phyloP scores from a whole-genome alignment of 2,329 filamentous ascomycete genomes.

The Fusarium xyrophilum region DNA sequence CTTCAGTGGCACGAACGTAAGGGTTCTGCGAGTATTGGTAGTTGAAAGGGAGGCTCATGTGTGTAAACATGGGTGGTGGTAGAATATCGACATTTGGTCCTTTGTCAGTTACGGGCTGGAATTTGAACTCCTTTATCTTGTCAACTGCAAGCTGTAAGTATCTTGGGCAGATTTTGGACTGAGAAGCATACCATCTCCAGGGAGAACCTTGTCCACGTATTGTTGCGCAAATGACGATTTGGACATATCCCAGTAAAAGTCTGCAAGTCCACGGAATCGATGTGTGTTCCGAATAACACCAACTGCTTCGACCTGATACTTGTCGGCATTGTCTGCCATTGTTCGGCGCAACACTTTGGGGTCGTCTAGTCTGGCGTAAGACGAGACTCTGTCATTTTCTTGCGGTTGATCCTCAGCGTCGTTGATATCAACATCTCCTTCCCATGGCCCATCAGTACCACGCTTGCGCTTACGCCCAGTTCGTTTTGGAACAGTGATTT shows the following conservation, averaged over 20 bases:
- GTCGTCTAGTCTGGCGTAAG: conserved; percentile 58
- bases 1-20: conserved; percentile 69
- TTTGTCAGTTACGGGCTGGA: conserved; percentile 68
- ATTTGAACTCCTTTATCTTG: conserved; percentile 66
- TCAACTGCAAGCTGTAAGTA: conserved; percentile 48
- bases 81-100: conserved; percentile 72
- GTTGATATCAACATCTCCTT: conserved; percentile 50
- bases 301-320: conserved; percentile 72
- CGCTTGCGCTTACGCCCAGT: conserved; percentile 87
- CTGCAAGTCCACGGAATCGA: conserved; percentile 84
- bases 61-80: conserved; percentile 80
- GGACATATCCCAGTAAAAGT: conserved; percentile 82
- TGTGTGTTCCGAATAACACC: conserved; percentile 81
- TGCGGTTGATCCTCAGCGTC: conserved; percentile 30
- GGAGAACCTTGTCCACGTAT: conserved; percentile 73
- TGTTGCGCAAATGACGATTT: conserved; percentile 73
- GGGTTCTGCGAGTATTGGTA: conserved; percentile 88
- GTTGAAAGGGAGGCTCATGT: conserved; percentile 75
- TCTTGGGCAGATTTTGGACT: not conserved
- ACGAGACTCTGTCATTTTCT: conserved; percentile 46
- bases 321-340: conserved; percentile 72
- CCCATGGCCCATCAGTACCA: conserved; percentile 73
- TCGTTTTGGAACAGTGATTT: conserved; percentile 83
- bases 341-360: conserved; percentile 65
- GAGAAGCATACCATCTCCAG: conserved; percentile 67